Evolutionary conservation across 495 filamentous ascomycete genomes (phyloP).

Genomic region (Aspergillus bridgeri): DNA sequence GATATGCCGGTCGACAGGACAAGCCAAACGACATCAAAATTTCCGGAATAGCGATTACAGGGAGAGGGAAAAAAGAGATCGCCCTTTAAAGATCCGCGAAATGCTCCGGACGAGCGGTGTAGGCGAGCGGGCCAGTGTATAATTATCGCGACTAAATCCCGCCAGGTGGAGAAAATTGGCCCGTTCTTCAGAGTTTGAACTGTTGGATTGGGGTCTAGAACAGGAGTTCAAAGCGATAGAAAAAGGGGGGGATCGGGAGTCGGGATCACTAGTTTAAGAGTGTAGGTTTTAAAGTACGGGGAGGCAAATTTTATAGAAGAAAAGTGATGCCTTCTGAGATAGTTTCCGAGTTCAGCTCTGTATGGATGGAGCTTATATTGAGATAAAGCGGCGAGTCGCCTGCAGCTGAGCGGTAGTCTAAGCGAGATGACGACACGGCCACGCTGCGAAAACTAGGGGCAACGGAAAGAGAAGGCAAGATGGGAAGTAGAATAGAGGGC

Average conservation of each 20-base stretch:
- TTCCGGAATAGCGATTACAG: conserved; percentile 3
- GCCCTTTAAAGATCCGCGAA: conserved; percentile 11
- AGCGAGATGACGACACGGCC: conserved; percentile 7
- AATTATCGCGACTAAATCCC: conserved; percentile 14
- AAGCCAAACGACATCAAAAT: conserved; percentile 13
- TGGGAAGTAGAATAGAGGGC: not conserved
- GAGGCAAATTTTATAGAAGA: conserved; percentile 7
- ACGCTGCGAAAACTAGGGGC: conserved; percentile 9
- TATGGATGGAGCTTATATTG: conserved; percentile 6
- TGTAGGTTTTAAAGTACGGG: not conserved
- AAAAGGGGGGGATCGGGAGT: not conserved
- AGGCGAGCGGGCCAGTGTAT: conserved; percentile 17
- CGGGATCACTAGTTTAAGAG: not conserved
- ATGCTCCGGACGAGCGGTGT: conserved; percentile 25
- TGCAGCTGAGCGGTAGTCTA: conserved; percentile 5
- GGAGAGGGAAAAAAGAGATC: not conserved
- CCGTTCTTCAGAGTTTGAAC: conserved; percentile 10
- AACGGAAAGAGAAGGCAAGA: not conserved
- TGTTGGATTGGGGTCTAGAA: conserved; percentile 13
- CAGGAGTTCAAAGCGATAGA: conserved; percentile 2
- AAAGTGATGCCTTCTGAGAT: conserved; percentile 16
- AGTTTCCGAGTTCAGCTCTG: conserved; percentile 3
- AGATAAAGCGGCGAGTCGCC: conserved; percentile 4
- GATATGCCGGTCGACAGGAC: conserved; percentile 9
- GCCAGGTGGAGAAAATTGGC: conserved; percentile 16